Base-by-base conservation (phyloP, 306 rosid species). In the Gastrolobium villosum region DNA sequence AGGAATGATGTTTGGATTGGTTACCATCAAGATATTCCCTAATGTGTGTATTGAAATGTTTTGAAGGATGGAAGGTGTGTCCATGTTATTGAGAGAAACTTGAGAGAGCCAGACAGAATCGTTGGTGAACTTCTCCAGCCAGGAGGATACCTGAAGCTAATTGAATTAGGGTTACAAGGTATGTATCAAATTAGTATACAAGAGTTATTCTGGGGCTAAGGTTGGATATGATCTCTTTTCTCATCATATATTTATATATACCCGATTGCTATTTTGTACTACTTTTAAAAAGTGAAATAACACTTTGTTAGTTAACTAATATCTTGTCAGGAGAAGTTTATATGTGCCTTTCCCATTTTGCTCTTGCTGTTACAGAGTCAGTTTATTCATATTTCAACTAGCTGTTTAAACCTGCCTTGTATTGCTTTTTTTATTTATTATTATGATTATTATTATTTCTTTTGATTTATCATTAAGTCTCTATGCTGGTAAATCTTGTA, bases 41-140 rank as follows among this genome's bases (percentile, higher is more conserved):
- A 65, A 13, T 30, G 31, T 39, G 9, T 41, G 45, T 35, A 37
- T 50, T 78, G 63, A 52, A 52, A 32, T 36, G 44, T 39, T 68
- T 46, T 57, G 62, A 74, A 91, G 93, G 96, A 89, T 72, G 93
- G 89, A 54, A 82, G 90, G 37, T 56, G 37, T 32, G 89, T 91
- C 72, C 89, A 44, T 61, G 90, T 91, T 62, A 78, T 91, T 26
- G 93, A 91, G 81, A 89, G 90, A 80, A 88, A 85, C 80, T 86
- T 87, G 70, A 74, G 79, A 3, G 91, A 87, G 83, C 90, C 88
- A 1, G 84, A 91, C 62, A 75, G 91, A 81, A 87, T 91, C 41
- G 85, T 89, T 3, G 96, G 96, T 3, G 96, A 91, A 76, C 87
- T 91, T 70, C 84, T 90, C 32, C 93, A 87, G 87, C 96, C 91